These are phyloP conservation scores for Metarhizium brunneum DNA, from an alignment of 2,329 filamentous ascomycete genomes.

Conservation along the genomic window DNA sequence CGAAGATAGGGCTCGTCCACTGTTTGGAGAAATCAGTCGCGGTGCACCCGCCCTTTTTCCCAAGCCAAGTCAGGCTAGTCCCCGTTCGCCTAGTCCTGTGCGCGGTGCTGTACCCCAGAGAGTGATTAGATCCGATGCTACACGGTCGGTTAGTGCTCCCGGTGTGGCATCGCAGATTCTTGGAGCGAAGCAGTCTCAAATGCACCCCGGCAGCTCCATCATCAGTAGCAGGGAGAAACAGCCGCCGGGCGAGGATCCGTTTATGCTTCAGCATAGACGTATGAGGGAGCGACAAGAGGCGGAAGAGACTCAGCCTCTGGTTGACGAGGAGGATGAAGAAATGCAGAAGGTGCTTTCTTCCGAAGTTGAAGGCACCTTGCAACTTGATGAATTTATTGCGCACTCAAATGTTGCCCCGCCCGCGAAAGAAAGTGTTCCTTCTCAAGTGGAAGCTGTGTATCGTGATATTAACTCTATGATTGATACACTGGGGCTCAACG, in stretches of 20 bases:
- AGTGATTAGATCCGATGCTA: constrained; percentile 37
- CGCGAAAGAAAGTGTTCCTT: constrained; percentile 47
- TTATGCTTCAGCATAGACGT: constrained; percentile 40
- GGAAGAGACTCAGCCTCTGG: constrained; percentile 46
- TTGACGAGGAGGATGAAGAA: constrained; percentile 61
- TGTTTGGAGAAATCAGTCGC: constrained; percentile 47
- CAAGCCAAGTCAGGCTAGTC: constrained; percentile 45
- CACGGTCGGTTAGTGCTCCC: constrained; percentile 51
- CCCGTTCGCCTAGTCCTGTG: constrained; percentile 65
- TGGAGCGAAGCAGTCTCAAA: constrained; percentile 27
- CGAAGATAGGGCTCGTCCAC: constrained; percentile 25
- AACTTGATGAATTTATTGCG: constrained; percentile 59
- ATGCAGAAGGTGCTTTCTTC: constrained; percentile 53
- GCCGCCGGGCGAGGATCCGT: constrained; percentile 32
- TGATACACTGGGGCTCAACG: constrained; percentile 81
- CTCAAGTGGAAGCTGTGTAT: constrained; percentile 59
- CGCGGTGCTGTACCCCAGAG: constrained; percentile 47
- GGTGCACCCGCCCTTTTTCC: constrained; percentile 42
- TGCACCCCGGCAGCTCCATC: constrained; percentile 28
- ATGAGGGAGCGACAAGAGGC: constrained; percentile 45
- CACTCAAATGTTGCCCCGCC: constrained; percentile 45
- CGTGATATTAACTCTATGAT: constrained; percentile 90
- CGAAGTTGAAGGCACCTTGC: constrained; percentile 51
- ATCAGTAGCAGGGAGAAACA: constrained; percentile 26
- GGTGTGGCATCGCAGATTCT: constrained; percentile 48